Evolutionary conservation across 163 green algal species (phyloP).

Genomic region (Scenedesmus sp.): DNA sequence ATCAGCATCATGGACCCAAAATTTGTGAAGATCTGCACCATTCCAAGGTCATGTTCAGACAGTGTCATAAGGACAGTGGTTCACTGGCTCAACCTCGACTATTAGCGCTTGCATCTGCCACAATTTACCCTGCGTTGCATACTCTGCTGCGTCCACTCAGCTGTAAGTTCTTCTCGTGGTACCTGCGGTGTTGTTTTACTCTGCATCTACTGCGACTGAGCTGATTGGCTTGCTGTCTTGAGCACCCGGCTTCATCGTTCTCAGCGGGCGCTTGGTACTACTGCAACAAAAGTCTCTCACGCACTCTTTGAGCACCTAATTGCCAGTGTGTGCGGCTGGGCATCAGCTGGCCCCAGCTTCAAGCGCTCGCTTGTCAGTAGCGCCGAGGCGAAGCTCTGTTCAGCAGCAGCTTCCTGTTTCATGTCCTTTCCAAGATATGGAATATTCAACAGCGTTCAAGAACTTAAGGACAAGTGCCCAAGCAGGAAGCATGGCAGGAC

Average conservation of each 20-base stretch:
- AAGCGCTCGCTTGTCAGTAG: background rate
- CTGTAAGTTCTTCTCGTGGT: background rate
- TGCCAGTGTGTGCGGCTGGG: background rate
- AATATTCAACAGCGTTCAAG: conserved; percentile 2
- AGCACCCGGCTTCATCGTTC: background rate
- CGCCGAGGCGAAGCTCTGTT: background rate
- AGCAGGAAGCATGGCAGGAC: conserved; percentile 14
- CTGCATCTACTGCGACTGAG: background rate
- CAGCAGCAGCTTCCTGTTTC: background rate
- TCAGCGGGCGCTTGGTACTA: background rate
- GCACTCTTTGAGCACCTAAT: background rate
- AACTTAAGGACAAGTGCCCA: conserved; percentile 38
- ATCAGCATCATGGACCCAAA: background rate
- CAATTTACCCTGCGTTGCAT: background rate
- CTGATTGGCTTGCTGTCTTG: background rate
- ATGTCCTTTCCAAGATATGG: conserved; percentile 11
- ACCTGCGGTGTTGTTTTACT: background rate
- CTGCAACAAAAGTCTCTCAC: background rate
- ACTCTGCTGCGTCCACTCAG: background rate
- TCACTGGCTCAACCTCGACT: background rate
- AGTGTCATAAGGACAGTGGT: background rate
- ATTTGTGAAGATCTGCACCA: background rate
- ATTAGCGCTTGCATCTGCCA: background rate
- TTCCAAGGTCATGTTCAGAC: conserved; percentile 5
- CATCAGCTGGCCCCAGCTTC: background rate